Percentiles rank a stretch among this genome's conserved stretches.
phyloP scores from a whole-genome alignment of 2,329 filamentous ascomycete genomes.

The Apiospora pterosperma region DNA sequence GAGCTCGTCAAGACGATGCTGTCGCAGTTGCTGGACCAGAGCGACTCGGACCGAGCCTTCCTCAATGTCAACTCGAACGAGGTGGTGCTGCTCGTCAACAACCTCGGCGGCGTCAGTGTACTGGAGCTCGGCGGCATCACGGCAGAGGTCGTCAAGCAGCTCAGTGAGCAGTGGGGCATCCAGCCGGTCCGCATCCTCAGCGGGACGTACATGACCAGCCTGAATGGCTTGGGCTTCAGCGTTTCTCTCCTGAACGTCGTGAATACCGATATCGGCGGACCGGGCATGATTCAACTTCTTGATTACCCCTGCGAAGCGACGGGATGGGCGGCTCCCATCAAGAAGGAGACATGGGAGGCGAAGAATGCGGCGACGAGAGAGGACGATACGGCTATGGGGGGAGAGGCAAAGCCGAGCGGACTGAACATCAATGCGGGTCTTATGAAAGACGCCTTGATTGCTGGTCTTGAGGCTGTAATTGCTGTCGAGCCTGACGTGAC shows the following conservation, averaged over 20 bases:
- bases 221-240: slow-evolving; percentile 75
- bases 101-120: slow-evolving; percentile 69
- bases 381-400: slow-evolving; percentile 26
- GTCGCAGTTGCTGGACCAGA: slow-evolving; percentile 61
- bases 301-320: slow-evolving; percentile 67
- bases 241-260: slow-evolving; percentile 66
- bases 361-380: slow-evolving; percentile 46
- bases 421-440: slow-evolving; percentile 49
- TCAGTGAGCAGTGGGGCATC: slow-evolving; percentile 53
- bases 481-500: slow-evolving; percentile 69
- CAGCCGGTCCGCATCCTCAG: slow-evolving; percentile 61
- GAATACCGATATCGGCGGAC: slow-evolving; percentile 53
- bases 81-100: slow-evolving; percentile 70
- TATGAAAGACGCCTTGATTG: slow-evolving; percentile 50
- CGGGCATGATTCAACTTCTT: slow-evolving; percentile 65
- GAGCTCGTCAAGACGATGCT: slow-evolving; percentile 64
- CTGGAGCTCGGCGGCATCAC: slow-evolving; percentile 72
- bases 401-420: slow-evolving; percentile 39
- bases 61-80: slow-evolving; percentile 59
- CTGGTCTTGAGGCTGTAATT: slow-evolving; percentile 59
- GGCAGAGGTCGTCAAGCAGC: slow-evolving; percentile 62
- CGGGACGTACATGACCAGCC: slow-evolving; percentile 75
- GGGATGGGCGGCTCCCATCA: slow-evolving; percentile 66
- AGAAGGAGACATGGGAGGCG: slow-evolving; percentile 60
- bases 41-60: slow-evolving; percentile 69